A percentile compares a stretch with the other conserved stretches of the same genome.
Conservation (phyloP, 208 protist genomes). For the Trypanosoma brucei region DNA sequence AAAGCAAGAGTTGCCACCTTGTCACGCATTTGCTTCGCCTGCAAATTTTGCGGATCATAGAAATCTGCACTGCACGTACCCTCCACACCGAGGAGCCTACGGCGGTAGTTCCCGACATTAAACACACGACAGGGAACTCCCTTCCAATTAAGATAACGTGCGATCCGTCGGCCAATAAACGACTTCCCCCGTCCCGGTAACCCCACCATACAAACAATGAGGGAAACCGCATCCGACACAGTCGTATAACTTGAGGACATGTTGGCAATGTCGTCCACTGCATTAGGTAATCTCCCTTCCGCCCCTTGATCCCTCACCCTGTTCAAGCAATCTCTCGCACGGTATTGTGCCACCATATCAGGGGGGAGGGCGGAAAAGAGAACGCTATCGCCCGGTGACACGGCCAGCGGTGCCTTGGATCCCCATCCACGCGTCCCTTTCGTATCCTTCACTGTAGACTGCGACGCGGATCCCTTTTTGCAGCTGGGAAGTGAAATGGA, state of each 20-base stretch:
- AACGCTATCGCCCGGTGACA: neutral
- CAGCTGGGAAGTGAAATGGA: too few relatives aligned
- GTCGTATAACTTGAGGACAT: conserved; percentile 74
- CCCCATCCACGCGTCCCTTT: neutral
- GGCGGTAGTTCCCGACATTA: conserved; percentile 86
- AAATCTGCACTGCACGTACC: conserved; percentile 60
- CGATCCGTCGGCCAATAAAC: conserved; percentile 76
- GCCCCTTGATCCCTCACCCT: conserved; percentile 1
- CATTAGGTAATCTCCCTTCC: neutral
- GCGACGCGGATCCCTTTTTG: too few relatives aligned
- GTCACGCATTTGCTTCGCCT: conserved; percentile 69
- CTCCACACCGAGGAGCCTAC: conserved; percentile 75
- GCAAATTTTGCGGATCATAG: conserved; percentile 75
- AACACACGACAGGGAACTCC: conserved; percentile 85
- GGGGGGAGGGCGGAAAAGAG: conserved; percentile 9
- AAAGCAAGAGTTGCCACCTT: conserved; percentile 84
- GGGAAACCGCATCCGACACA: conserved; percentile 60
- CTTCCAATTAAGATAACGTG: conserved; percentile 91
- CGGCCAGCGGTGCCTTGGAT: neutral
- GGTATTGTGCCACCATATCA: conserved; percentile 10
- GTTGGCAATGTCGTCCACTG: neutral
- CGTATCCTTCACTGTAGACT: too few relatives aligned
- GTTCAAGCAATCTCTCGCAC: neutral
- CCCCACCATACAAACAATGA: conserved; percentile 89
- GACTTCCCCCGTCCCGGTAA: conserved; percentile 87